phyloP scores from a whole-genome alignment of 345 rosid genomes.

The Schrenkiella parvula region DNA sequence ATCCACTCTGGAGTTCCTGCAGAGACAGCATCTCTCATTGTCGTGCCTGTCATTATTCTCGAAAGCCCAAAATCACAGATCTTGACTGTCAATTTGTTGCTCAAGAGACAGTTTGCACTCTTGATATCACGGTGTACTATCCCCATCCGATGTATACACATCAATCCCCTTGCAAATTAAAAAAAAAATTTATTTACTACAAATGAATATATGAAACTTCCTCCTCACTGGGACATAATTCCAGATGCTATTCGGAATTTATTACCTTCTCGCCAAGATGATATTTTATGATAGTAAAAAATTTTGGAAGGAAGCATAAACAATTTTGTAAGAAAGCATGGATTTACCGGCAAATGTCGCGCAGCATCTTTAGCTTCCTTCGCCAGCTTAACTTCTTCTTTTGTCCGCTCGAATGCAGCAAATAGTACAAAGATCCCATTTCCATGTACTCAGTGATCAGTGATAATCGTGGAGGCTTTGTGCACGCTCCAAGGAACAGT shows the following conservation, averaged over 20 bases:
- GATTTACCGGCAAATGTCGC: conserved; percentile 91
- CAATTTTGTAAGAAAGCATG: not conserved
- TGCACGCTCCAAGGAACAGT: conserved; percentile 97
- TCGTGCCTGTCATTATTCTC: conserved; percentile 62
- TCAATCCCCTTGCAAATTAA: conserved; percentile 69
- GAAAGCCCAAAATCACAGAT: conserved; percentile 98
- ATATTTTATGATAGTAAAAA: not conserved
- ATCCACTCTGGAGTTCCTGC: conserved; percentile 99
- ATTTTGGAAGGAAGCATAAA: not conserved
- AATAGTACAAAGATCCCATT: conserved; percentile 81
- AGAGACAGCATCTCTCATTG: conserved; percentile 75
- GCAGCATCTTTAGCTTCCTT: conserved; percentile 80
- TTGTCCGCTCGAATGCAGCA: conserved; percentile 87
- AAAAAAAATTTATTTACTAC: not conserved
- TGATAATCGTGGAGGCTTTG: conserved; percentile 84
- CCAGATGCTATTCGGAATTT: not conserved
- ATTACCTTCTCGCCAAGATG: not conserved
- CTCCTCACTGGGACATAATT: not conserved
- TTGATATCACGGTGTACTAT: conserved; percentile 88
- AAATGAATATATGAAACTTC: not conserved
- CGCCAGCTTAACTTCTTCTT: conserved; percentile 89
- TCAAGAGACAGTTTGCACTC: conserved; percentile 86
- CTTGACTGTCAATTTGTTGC: conserved; percentile 88
- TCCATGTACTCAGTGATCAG: conserved; percentile 99
- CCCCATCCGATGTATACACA: conserved; percentile 98